Conservation (phyloP, 2,329 filamentous ascomycete species). For the Colletotrichum neosansevieriae region DNA sequence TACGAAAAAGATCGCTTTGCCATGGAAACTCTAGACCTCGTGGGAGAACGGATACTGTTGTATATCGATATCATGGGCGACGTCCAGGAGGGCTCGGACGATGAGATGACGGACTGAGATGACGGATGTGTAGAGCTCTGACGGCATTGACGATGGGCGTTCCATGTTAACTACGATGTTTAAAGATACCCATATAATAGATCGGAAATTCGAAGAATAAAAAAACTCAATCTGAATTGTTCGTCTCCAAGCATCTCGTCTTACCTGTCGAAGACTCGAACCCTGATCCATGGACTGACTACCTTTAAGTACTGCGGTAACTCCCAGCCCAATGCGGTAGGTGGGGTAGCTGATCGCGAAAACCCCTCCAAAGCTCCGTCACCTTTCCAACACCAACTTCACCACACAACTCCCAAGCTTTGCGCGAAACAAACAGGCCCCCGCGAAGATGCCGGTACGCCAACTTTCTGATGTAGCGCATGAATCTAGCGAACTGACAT, state of each 20-base stretch:
- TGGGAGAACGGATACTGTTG: conserved; percentile 55
- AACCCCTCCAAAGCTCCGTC: conserved; percentile 20
- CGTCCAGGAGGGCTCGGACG: conserved; percentile 1
- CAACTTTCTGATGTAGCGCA: neutral
- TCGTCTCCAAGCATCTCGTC: neutral
- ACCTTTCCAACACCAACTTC: neutral
- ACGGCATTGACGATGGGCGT: conserved; percentile 5
- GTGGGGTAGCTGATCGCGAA: conserved; percentile 37
- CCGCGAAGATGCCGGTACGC: conserved; percentile 35
- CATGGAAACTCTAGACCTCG: conserved; percentile 57
- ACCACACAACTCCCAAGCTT: neutral
- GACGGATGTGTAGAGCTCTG: neutral
- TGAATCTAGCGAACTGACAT: too few relatives aligned
- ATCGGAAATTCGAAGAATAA: neutral
- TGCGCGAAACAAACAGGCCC: neutral
- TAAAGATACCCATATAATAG: conserved; percentile 26
- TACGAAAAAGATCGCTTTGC: conserved; percentile 56
- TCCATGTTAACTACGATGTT: neutral
- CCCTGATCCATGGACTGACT: conserved; percentile 15
- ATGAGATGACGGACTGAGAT: conserved; percentile 30
- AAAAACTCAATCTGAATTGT: neutral
- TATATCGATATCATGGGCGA: conserved; percentile 37
- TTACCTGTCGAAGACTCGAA: neutral
- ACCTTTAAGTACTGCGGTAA: too few relatives aligned
- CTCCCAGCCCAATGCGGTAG: conserved; percentile 19